A percentile compares a stretch with the other conserved stretches of the same genome.
Conservation (phyloP, 352 stramenopile species). For the Globisporangium cylindrosporum region DNA sequence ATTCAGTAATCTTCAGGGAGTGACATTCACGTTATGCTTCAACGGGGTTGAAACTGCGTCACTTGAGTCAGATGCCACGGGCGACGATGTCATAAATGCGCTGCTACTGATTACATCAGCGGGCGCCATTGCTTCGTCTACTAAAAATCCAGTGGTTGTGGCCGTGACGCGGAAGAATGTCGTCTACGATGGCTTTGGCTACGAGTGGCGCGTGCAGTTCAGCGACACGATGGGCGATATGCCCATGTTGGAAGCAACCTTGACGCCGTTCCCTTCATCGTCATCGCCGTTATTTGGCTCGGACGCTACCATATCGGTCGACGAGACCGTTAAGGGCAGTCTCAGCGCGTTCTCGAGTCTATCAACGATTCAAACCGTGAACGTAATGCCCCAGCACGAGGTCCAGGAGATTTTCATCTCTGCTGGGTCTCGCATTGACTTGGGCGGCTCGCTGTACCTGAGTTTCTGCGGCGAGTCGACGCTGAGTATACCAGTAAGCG, state of each 20-base stretch:
- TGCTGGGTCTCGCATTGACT: constrained; percentile 50
- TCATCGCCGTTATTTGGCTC: constrained; percentile 12
- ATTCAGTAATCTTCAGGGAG: constrained; percentile 29
- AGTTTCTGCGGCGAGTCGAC: constrained; percentile 69
- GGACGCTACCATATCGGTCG: constrained; percentile 31
- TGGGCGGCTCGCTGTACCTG: constrained; percentile 51
- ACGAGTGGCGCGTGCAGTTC: constrained; percentile 72
- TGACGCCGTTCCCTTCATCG: background rate
- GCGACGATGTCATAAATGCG: constrained; percentile 26
- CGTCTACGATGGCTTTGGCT: constrained; percentile 51
- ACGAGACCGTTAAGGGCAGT: constrained; percentile 40
- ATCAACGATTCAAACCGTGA: constrained; percentile 22
- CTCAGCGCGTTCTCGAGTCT: constrained; percentile 23
- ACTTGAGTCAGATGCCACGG: constrained; percentile 43
- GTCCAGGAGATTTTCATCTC: constrained; percentile 78
- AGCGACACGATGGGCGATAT: constrained; percentile 53
- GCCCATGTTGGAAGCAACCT: constrained; percentile 23
- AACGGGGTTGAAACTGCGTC: constrained; percentile 9
- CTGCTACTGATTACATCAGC: background rate
- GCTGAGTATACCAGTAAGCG: constrained; percentile 34
- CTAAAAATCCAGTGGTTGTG: background rate
- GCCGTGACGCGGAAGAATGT: constrained; percentile 42
- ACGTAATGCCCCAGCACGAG: constrained; percentile 32
- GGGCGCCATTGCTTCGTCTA: background rate
- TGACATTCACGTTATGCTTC: constrained; percentile 36